Evolutionary conservation across 306 rosid species (phyloP).

Genomic region (Castanopsis chinensis): DNA sequence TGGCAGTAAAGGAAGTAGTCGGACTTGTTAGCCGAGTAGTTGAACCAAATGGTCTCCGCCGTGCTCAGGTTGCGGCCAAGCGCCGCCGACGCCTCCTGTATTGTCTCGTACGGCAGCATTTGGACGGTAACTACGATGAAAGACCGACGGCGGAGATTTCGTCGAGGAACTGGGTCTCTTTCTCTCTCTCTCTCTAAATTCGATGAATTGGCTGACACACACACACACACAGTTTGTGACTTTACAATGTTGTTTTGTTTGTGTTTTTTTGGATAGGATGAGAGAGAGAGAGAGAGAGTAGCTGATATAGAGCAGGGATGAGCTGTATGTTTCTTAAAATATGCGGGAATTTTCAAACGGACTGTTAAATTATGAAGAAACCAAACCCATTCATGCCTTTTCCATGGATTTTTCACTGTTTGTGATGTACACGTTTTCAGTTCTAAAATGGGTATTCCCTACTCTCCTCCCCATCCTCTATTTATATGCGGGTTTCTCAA

Average conservation of each 20-base stretch:
- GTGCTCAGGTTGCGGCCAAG: slow-evolving; percentile 62
- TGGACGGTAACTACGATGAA: neutral
- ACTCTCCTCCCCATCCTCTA: too few species aligned
- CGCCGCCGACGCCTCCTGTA: slow-evolving; percentile 49
- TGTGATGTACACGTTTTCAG: too few species aligned
- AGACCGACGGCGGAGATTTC: neutral
- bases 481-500: too few species aligned
- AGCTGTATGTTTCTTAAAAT: neutral
- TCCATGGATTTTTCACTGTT: too few species aligned
- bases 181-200: too few species aligned
- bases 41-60: slow-evolving; percentile 74
- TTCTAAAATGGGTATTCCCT: too few species aligned
- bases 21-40: slow-evolving; percentile 67
- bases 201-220: neutral
- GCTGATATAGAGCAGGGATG: neutral
- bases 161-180: neutral
- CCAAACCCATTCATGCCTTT: too few species aligned
- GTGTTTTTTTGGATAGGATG: neutral
- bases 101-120: slow-evolving; percentile 67
- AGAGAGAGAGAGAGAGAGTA: neutral
- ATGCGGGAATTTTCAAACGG: slow-evolving; percentile 49
- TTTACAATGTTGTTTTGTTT: neutral
- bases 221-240: neutral
- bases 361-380: too few species aligned
- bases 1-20: slow-evolving; percentile 78